Evolutionary conservation across 2,329 filamentous ascomycete genomes (phyloP), one percentile per base, ranked within the genome.

Genomic region (Claviceps lovelessii): DNA sequence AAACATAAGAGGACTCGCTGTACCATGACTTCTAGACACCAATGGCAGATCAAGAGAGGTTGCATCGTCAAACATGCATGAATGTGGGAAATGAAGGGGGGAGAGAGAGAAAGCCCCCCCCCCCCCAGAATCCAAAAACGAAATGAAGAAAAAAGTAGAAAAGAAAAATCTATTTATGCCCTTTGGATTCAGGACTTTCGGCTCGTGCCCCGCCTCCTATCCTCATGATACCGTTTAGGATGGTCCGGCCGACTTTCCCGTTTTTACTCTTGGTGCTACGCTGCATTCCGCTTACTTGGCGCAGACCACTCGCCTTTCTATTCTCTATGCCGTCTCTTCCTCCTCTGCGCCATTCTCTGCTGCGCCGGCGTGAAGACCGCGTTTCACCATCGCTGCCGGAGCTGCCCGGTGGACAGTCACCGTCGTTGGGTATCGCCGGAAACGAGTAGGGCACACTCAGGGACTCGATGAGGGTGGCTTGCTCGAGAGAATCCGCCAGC

Each of bases 401-500:
- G 15, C 76, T 79, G 1, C 75, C 75, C 0, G 76, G 75, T 4
- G 75, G 67, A 0, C 64, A 60, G 29, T 68, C 64, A 39, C 61
- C 61, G n/a, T 67, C 66, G 51, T 61, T 60, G 29, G 57, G 56
- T 23, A 60, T 58, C 9, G 65, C 59, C 0, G 65, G 63, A 37
- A 63, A 58, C 10, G 57, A 61, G 33, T 67, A 66, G 0, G 67
- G 66, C 6, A 66, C 58, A 39, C 62, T 66, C 4, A 67, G 61
- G 0, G 65, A 64, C 46, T 71, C 69, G n/a, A 68, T 64, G n/a
- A 70, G 58, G 0, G 64, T 67, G 5, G 64, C 65, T 53, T 72
- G 73, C 37, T 80, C 77, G 28, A 79, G 62, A 2, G 70, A 69
- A n/a, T 80, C 76, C 8, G 71, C 66, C 1, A 78, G 61, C 13